Conservation (phyloP, 176 grass and related monocot species). For the Poa pratensis region DNA sequence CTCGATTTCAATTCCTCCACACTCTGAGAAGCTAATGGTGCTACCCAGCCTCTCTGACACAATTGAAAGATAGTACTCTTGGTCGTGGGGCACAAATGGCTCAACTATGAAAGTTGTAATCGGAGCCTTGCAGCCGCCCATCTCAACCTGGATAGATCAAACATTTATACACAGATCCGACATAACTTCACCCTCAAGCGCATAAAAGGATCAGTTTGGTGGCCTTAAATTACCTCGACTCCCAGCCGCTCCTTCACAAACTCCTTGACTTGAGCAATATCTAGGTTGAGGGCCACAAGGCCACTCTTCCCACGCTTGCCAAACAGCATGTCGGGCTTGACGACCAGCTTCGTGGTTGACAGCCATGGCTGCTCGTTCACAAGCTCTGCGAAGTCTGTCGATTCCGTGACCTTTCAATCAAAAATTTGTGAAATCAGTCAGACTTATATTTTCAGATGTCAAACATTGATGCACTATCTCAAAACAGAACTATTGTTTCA, state of each 20-base stretch:
- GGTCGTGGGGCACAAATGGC: conserved; percentile 86
- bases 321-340: conserved; percentile 96
- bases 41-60: conserved; percentile 84
- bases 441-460: background rate
- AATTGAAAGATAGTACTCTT: conserved; percentile 89
- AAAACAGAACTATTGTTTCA: background rate
- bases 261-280: conserved; percentile 72
- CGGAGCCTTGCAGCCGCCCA: conserved; percentile 91
- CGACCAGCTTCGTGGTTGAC: conserved; percentile 71
- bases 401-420: conserved; percentile 66
- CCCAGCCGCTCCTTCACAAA: conserved; percentile 82
- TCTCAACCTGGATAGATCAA: conserved; percentile 64
- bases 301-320: conserved; percentile 98
- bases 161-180: background rate
- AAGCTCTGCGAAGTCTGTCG: conserved; percentile 71
- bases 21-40: conserved; percentile 94
- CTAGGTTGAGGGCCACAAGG: conserved; percentile 85
- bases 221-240: conserved; percentile 60
- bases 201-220: background rate
- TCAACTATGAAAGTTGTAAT: conserved; percentile 93
- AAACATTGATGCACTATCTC: background rate
- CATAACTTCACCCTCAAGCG: background rate
- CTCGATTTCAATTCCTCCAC: conserved; percentile 92
- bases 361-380: conserved; percentile 78
- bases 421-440: background rate